Conservation (phyloP, 169 alveolate genomes). For the Fabrea salina region DNA sequence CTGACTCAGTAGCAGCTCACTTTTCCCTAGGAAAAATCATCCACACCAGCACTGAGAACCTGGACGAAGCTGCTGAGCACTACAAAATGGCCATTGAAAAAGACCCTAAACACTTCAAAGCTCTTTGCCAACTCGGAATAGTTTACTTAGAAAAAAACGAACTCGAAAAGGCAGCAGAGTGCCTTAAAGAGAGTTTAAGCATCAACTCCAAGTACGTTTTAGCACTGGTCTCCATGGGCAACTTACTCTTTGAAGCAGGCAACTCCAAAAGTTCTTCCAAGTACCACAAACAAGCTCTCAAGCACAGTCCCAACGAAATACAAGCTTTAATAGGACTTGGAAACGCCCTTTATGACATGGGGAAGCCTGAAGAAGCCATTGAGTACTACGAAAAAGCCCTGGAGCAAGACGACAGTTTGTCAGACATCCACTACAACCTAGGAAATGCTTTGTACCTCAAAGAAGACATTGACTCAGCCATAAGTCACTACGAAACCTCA, state of each 20-base stretch:
- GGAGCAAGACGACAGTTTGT: conserved; percentile 48
- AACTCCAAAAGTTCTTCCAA: conserved; percentile 49
- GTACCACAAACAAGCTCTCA: conserved; percentile 59
- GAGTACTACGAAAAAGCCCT: conserved; percentile 58
- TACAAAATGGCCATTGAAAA: conserved; percentile 44
- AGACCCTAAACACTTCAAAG: conserved; percentile 61
- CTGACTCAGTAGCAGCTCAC: conserved; percentile 60
- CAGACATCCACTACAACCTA: conserved; percentile 77
- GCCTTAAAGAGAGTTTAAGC: conserved; percentile 47
- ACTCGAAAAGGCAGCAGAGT: conserved; percentile 47
- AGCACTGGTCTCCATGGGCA: conserved; percentile 65
- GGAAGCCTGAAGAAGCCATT: conserved; percentile 58
- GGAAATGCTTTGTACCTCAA: conserved; percentile 70
- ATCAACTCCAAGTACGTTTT: conserved; percentile 42
- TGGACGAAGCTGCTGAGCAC: conserved; percentile 60
- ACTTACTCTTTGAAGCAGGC: conserved; percentile 61
- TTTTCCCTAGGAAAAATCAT: conserved; percentile 66
- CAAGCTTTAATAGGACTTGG: conserved; percentile 75
- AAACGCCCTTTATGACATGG: conserved; percentile 62
- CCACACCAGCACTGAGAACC: conserved; percentile 51
- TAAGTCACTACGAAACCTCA: conserved; percentile 60
- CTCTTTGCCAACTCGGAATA: conserved; percentile 61
- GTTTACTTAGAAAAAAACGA: conserved; percentile 52
- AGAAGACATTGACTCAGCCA: conserved; percentile 60
- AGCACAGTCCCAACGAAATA: conserved; percentile 51